A percentile compares a stretch with the other conserved stretches of the same genome.
These are phyloP conservation scores for Heritiera fomes DNA, from an alignment of 345 rosid genomes.

Conservation along the genomic window DNA sequence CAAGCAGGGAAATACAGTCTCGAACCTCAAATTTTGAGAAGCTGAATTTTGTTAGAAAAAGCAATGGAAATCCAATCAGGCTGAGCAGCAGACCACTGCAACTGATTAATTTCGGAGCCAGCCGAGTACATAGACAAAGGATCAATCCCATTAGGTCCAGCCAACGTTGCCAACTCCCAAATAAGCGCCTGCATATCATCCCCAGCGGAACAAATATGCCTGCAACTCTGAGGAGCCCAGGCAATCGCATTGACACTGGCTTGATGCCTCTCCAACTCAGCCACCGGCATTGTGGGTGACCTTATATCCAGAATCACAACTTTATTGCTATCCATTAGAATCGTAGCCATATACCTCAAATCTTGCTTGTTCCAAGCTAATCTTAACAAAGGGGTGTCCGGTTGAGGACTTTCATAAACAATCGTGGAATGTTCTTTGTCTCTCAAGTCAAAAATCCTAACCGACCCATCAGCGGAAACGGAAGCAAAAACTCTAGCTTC, in stretches of 20 bases:
- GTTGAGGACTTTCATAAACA: constrained; percentile 77
- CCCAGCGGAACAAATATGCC: constrained; percentile 86
- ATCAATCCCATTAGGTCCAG: constrained; percentile 92
- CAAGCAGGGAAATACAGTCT: not conserved
- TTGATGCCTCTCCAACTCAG: constrained; percentile 69
- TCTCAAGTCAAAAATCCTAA: constrained; percentile 69
- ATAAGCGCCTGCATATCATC: constrained; percentile 84
- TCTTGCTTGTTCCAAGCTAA: constrained; percentile 91
- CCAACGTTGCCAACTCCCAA: constrained; percentile 93
- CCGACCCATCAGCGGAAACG: constrained; percentile 81
- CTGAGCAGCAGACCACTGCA: constrained; percentile 82
- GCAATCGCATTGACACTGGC: constrained; percentile 73
- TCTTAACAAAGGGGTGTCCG: constrained; percentile 70
- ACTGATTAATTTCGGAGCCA: constrained; percentile 81
- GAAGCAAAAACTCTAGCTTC: constrained; percentile 78
- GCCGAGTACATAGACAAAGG: constrained; percentile 89
- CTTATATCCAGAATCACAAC: constrained; percentile 78
- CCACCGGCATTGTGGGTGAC: constrained; percentile 70
- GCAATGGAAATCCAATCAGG: constrained; percentile 97
- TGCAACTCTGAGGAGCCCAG: constrained; percentile 81
- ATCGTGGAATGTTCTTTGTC: constrained; percentile 82
- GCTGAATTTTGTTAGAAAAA: constrained; percentile 83
- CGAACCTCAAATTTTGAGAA: constrained; percentile 74
- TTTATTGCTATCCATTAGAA: constrained; percentile 78
- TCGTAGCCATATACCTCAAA: constrained; percentile 75